Percentiles rank a stretch among this genome's conserved stretches.
Evolutionary conservation across 2,329 filamentous ascomycete species (phyloP).

Genomic region (Pyrenophora seminiperda): DNA sequence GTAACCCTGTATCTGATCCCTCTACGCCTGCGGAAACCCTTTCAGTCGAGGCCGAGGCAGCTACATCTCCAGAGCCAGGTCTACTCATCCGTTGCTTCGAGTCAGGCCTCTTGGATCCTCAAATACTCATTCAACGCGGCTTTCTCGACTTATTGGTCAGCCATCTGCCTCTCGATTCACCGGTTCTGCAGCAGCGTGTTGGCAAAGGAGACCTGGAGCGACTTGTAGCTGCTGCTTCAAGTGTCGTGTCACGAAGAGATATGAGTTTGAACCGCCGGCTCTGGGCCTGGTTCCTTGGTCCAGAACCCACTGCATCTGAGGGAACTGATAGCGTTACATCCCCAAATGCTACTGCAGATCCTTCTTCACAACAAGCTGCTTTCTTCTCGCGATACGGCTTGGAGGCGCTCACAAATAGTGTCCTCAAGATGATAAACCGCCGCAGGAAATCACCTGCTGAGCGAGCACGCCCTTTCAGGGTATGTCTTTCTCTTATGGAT

Average conservation of each 20-base stretch:
- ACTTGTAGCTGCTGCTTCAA: constrained; percentile 79
- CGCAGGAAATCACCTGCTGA: constrained; percentile 64
- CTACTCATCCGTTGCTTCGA: constrained; percentile 89
- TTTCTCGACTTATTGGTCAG: constrained; percentile 92
- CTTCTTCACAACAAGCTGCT: constrained; percentile 55
- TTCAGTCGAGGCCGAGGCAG: constrained; percentile 63
- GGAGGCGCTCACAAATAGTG: constrained; percentile 71
- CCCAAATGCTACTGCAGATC: constrained; percentile 50
- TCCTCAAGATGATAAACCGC: constrained; percentile 75
- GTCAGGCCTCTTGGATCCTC: constrained; percentile 83
- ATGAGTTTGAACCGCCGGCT: constrained; percentile 95
- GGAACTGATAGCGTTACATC: constrained; percentile 36
- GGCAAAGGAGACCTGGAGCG: constrained; percentile 78
- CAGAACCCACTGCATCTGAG: constrained; percentile 60
- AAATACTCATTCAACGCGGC: constrained; percentile 89
- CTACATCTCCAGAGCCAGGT: constrained; percentile 88
- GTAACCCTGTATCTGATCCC: constrained; percentile 23
- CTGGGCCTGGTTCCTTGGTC: constrained; percentile 96
- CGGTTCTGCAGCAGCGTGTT: constrained; percentile 76
- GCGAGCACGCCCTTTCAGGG: constrained; percentile 82
- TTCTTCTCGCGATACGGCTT: constrained; percentile 87
- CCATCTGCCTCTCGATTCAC: constrained; percentile 82
- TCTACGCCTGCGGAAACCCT: constrained; percentile 37
- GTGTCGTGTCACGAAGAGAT: constrained; percentile 85
- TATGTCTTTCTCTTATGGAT: constrained; percentile 96